A percentile compares a stretch with the other conserved stretches of the same genome.
These are phyloP conservation scores for Rutstroemia sydowiana DNA, from an alignment of 2,329 filamentous ascomycete genomes.

Conservation along the genomic window DNA sequence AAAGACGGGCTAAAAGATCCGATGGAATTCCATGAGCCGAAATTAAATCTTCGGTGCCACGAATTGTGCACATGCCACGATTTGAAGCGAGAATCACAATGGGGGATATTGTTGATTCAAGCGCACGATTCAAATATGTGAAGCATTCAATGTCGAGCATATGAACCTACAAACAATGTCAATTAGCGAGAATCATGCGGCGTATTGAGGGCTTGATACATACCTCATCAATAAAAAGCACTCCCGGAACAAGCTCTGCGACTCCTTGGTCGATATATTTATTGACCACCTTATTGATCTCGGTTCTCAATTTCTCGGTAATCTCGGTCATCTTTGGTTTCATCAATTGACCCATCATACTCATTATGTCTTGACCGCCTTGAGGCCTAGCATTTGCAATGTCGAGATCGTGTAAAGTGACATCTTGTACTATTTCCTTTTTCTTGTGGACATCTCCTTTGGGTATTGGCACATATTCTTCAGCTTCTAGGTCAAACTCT, in stretches of 20 bases:
- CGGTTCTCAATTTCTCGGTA: conserved; percentile 87
- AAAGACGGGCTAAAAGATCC: conserved; percentile 85
- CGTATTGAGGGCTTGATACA: conserved; percentile 18
- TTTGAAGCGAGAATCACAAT: conserved; percentile 98
- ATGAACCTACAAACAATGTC: conserved; percentile 60
- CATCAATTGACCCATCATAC: conserved; percentile 99
- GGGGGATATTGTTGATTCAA: conserved; percentile 89
- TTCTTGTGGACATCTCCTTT: conserved; percentile 99
- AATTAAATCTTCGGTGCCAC: conserved; percentile 72
- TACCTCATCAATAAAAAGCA: conserved; percentile 98
- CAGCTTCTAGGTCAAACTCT: conserved; percentile 96
- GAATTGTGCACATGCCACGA: conserved; percentile 86
- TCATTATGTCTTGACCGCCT: conserved; percentile 98
- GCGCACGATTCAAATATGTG: conserved; percentile 96
- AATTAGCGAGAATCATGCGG: neutral
- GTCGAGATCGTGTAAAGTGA: conserved; percentile 93
- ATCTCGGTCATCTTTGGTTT: conserved; percentile 99
- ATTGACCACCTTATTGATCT: conserved; percentile 99
- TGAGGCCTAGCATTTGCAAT: conserved; percentile 92
- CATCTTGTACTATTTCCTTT: conserved; percentile 99
- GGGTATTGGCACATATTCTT: conserved; percentile 97
- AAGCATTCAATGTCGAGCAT: conserved; percentile 99
- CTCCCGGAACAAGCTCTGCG: conserved; percentile 93
- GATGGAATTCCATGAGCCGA: conserved; percentile 91
- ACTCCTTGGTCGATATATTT: conserved; percentile 98